phyloP scores from a whole-genome alignment of 495 filamentous ascomycete genomes.

The Aspergillus bertholletiae region DNA sequence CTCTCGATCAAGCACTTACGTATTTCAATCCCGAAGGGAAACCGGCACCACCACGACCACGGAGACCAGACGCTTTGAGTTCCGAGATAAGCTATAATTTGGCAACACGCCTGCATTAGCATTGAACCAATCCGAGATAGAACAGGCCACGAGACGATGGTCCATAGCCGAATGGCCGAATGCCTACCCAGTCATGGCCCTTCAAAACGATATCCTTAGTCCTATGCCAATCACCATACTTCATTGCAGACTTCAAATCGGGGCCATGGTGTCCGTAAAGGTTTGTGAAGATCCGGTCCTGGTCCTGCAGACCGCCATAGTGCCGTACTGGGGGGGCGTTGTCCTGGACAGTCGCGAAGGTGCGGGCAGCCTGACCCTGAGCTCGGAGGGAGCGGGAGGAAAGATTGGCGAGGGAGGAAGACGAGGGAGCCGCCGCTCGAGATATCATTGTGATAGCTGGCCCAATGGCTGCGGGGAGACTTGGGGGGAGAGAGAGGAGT shows the following conservation, averaged over 20 bases:
- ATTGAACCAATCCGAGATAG: conserved; percentile 11
- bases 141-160: conserved; percentile 1
- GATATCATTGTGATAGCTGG: conserved; percentile 46
- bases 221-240: conserved; percentile 98
- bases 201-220: conserved; percentile 97
- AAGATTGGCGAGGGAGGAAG: conserved; percentile 48
- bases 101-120: conserved; percentile 15
- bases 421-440: conserved; percentile 47
- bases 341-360: conserved; percentile 89
- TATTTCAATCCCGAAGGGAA: conserved; percentile 99
- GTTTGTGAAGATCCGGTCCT: conserved; percentile 98
- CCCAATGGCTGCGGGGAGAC: conserved; percentile 25
- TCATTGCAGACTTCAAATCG: conserved; percentile 91
- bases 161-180: not conserved
- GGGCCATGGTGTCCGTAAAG: conserved; percentile 88
- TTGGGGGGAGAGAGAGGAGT: conserved; percentile 23
- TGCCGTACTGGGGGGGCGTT: conserved; percentile 63
- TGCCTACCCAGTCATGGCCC: conserved; percentile 88
- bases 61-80: conserved; percentile 91
- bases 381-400: conserved; percentile 55
- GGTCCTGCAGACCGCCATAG: conserved; percentile 85
- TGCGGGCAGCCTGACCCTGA: conserved; percentile 52
- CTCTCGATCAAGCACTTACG: conserved; percentile 50
- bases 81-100: conserved; percentile 77
- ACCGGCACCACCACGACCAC: conserved; percentile 94